Percentiles rank a stretch among this genome's conserved stretches.
phyloP scores from a whole-genome alignment of 1,139 yeast species.

The Chernovozyma sophiae-reginae region DNA sequence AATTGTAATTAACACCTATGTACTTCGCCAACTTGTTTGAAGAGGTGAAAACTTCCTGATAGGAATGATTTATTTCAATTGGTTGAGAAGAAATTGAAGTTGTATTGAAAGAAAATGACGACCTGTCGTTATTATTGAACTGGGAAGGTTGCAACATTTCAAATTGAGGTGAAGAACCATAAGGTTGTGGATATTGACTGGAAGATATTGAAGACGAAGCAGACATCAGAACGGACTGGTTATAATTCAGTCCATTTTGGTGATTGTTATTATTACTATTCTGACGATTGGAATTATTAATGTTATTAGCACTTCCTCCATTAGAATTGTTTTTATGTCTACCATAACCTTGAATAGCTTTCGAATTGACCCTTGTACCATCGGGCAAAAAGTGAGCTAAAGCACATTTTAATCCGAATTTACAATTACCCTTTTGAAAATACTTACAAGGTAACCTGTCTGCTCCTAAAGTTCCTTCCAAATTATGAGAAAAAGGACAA shows the following conservation, averaged over 20 bases:
- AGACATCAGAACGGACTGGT: neutral
- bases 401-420: slow-evolving; percentile 90
- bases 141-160: neutral
- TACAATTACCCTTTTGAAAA: slow-evolving; percentile 91
- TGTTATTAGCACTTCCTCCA: slow-evolving; percentile 3
- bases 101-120: slow-evolving; percentile 1
- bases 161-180: neutral
- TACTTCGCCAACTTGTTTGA: neutral
- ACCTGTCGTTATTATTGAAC: slow-evolving; percentile 1
- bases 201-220: neutral
- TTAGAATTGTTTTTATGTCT: slow-evolving; percentile 1
- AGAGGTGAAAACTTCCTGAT: neutral
- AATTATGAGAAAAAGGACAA: slow-evolving; percentile 87
- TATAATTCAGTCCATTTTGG: slow-evolving; percentile 4
- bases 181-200: neutral
- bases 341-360: slow-evolving; percentile 12
- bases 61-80: slow-evolving; percentile 10
- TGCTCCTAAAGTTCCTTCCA: slow-evolving; percentile 51
- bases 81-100: slow-evolving; percentile 10
- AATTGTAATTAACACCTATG: neutral
- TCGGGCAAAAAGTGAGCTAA: slow-evolving; percentile 87
- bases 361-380: slow-evolving; percentile 74
- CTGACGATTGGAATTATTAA: slow-evolving; percentile 2
- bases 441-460: slow-evolving; percentile 86
- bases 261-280: slow-evolving; percentile 1